A percentile compares a stretch with the other conserved stretches of the same genome.
Evolutionary conservation across 208 protist species (phyloP).

Genomic region (Naegleria fowleri): DNA sequence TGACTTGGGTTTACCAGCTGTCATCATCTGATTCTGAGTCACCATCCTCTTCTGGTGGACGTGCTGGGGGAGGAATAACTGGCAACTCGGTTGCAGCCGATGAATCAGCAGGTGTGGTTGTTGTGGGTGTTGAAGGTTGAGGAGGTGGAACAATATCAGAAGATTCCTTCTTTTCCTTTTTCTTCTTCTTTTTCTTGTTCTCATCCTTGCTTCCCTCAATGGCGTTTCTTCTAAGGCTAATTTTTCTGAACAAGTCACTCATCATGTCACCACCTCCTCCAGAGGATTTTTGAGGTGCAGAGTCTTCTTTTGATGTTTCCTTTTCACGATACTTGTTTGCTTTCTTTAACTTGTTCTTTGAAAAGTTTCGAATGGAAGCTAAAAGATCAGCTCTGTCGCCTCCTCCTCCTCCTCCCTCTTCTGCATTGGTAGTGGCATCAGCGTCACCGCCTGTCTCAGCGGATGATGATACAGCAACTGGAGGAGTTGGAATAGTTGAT

Average conservation of each 20-base stretch:
- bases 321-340: not conserved
- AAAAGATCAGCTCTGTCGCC: not conserved
- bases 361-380: constrained; percentile 10
- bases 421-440: not conserved
- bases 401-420: not conserved
- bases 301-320: not conserved
- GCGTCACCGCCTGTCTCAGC: not conserved
- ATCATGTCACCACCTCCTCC: not conserved
- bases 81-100: not conserved
- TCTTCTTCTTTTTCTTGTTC: not conserved
- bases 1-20: not conserved
- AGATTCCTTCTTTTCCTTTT: not conserved
- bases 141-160: not conserved
- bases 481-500: not conserved
- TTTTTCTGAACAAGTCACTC: constrained; percentile 16
- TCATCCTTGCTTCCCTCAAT: constrained; percentile 16
- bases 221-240: not conserved
- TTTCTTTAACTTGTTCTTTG: constrained; percentile 19
- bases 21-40: not conserved
- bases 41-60: not conserved
- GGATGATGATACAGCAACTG: not conserved
- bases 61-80: not conserved
- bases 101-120: not conserved
- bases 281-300: not conserved
- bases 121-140: not conserved